Evolutionary conservation across 2,329 filamentous ascomycete species (phyloP).

Genomic region (Botrytis cinerea): DNA sequence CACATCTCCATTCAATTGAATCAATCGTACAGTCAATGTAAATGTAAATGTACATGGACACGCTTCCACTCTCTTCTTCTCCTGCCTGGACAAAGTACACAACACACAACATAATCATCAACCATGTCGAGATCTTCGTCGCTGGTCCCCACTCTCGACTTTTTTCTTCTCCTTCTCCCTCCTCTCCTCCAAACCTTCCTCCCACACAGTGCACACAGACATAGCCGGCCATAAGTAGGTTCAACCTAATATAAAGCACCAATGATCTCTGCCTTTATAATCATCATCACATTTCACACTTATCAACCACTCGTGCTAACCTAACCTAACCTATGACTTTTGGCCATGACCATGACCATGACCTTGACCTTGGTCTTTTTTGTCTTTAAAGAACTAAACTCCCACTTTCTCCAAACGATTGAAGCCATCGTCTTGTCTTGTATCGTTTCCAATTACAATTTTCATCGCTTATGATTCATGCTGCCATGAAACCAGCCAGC

Average conservation of each 20-base stretch:
- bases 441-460: neutral
- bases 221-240: conserved; percentile 3
- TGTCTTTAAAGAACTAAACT: conserved; percentile 15
- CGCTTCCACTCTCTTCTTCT: neutral
- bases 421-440: conserved; percentile 1
- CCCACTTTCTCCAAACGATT: neutral
- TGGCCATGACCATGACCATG: neutral
- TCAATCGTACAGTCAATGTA: neutral
- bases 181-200: neutral
- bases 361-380: neutral
- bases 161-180: neutral
- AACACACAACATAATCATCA: neutral
- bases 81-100: neutral
- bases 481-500: neutral
- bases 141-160: neutral
- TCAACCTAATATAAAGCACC: conserved; percentile 16
- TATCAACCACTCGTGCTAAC: neutral
- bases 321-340: neutral
- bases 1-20: neutral
- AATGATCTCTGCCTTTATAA: conserved; percentile 3
- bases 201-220: neutral
- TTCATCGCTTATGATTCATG: conserved; percentile 12
- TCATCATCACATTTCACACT: conserved; percentile 2
- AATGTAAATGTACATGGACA: neutral
- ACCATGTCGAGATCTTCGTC: conserved; percentile 17